Evolutionary conservation across 108 stramenopile species (phyloP).

Genomic region (Bacterosira constricta): DNA sequence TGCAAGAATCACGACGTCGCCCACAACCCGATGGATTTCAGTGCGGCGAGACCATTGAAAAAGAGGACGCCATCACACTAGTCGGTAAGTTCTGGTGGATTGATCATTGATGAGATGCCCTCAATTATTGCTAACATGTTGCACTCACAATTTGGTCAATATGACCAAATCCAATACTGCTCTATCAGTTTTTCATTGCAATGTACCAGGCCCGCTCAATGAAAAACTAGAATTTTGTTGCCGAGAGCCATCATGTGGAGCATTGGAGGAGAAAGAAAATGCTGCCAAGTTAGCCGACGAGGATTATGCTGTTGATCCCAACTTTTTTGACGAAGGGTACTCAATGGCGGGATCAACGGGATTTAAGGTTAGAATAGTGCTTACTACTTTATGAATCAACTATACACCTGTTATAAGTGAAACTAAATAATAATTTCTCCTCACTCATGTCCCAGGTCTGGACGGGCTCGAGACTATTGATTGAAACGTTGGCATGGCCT

Average conservation of each 20-base stretch:
- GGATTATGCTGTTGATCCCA: slow-evolving; percentile 47
- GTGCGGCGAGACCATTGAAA: slow-evolving; percentile 3
- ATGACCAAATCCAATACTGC: no score
- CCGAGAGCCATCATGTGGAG: slow-evolving; percentile 58
- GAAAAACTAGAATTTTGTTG: slow-evolving; percentile 41
- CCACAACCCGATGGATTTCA: background rate
- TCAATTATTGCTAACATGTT: no score
- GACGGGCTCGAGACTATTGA: slow-evolving; percentile 62
- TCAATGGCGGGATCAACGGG: slow-evolving; percentile 70
- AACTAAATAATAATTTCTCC: no score
- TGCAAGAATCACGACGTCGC: background rate
- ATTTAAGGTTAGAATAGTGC: slow-evolving; percentile 41
- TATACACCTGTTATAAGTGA: no score
- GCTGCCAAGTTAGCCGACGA: slow-evolving; percentile 19
- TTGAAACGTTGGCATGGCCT: slow-evolving; percentile 57
- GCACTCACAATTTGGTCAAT: no score
- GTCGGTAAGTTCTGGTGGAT: slow-evolving; percentile 10
- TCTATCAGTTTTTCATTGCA: slow-evolving; percentile 2
- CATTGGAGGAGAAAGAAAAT: slow-evolving; percentile 49
- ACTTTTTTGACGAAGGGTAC: slow-evolving; percentile 71
- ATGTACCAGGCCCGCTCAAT: background rate
- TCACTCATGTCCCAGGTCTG: slow-evolving; percentile 28
- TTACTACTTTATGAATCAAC: background rate
- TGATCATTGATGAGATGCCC: no score
- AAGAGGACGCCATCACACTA: background rate